Conservation (phyloP, 208 protist species). For the Lotmaria passim region DNA sequence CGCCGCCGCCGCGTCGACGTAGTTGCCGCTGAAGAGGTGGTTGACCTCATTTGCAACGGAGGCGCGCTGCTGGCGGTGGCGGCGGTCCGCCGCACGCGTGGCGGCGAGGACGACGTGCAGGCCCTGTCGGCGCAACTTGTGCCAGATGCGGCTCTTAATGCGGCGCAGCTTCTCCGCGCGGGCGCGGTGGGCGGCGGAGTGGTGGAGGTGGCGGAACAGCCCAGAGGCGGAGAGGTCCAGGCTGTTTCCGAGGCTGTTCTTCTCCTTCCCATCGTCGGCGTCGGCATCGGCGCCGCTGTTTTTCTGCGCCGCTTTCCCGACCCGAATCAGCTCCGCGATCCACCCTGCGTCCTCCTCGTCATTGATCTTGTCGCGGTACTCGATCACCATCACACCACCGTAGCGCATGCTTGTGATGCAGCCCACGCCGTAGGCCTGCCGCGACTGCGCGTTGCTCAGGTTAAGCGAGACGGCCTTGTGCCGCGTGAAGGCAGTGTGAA, state of each 20-base stretch:
- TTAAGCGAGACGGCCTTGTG: slow-evolving; percentile 64
- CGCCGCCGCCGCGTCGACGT: slow-evolving; percentile 4
- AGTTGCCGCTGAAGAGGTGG: slow-evolving; percentile 12
- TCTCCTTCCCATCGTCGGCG: neutral
- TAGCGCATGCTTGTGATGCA: slow-evolving; percentile 64
- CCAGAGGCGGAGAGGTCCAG: slow-evolving; percentile 14
- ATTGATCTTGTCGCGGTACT: slow-evolving; percentile 55
- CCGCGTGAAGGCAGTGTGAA: slow-evolving; percentile 39
- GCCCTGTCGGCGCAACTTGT: slow-evolving; percentile 34
- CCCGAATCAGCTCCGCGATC: slow-evolving; percentile 37
- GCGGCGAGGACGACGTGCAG: slow-evolving; percentile 50
- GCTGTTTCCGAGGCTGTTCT: neutral
- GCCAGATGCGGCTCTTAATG: slow-evolving; percentile 42
- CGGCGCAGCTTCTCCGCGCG: slow-evolving; percentile 36
- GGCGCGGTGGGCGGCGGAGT: slow-evolving; percentile 13
- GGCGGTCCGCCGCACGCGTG: slow-evolving; percentile 40
- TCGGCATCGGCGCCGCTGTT: neutral
- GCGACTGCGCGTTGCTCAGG: slow-evolving; percentile 42
- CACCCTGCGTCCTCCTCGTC: slow-evolving; percentile 44
- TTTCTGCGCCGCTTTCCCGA: slow-evolving; percentile 8
- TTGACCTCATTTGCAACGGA: slow-evolving; percentile 20
- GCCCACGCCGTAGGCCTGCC: slow-evolving; percentile 59
- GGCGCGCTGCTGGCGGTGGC: slow-evolving; percentile 32
- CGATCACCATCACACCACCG: slow-evolving; percentile 62
- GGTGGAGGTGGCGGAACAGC: neutral